Evolutionary conservation across 805 yeast genomes (phyloP), one percentile per base, ranked within the genome.

Genomic region (Pichia membranifaciens): DNA sequence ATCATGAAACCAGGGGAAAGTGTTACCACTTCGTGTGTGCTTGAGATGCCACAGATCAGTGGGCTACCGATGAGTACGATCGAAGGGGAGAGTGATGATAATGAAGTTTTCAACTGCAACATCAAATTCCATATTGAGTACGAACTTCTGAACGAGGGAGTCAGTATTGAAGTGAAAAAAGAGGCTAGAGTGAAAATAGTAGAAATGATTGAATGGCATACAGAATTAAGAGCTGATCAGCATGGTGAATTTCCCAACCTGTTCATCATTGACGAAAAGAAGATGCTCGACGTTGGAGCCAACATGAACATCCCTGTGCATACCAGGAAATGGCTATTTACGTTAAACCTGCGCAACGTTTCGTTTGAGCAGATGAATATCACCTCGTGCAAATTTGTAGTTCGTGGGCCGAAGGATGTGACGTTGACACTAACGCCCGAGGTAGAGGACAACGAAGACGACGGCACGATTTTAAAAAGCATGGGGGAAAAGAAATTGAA

Each of bases 331-430:
- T 51, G 52, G 54, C 12, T 47, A 2, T 49, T 49, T 20, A 47
- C 25, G 12, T 21, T 51, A 8, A 13, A 23, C 5, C 16, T 46
- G 5, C 38, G 25, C 18, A 65, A 57, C 31, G 60, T 68, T 51
- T 51, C 61, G 10, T 65, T 64, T 75, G 62, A 49, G 41, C 63
- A 58, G 40, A 5, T 51, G 2, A 18, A 17, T 5, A 18, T 45
- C 4, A 33, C n/a, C 16, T 21, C 31, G 13, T 34, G 45, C 12
- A 43, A 43, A 15, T 45, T 45, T 40, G n/a, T 22, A 2, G 23
- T 45, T 5, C 21, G 22, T 31, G 49, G 38, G 12, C 38, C 49
- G 5, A 41, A 41, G 13, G 45, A 41, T 5, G 41, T 45, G 3
- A 28, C 8, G 12, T 44, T 41, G 31, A 37, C 9, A 17, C 35